These are phyloP conservation scores for Tetrastigma voinierianum DNA, from an alignment of 164 flowering plant species.

Conservation along the genomic window DNA sequence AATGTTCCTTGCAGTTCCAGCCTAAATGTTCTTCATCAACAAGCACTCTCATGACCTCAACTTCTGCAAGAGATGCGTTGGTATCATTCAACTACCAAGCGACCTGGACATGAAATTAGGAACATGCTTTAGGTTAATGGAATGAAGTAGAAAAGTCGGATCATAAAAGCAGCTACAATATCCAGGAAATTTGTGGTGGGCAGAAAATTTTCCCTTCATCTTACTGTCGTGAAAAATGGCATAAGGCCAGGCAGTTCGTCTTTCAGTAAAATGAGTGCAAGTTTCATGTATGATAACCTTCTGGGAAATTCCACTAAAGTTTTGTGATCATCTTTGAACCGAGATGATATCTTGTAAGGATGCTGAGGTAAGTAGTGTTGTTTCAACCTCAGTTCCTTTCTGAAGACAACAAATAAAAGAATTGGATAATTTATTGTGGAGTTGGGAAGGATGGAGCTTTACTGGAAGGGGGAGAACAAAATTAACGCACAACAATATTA, in stretches of 20 bases:
- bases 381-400: slow-evolving; percentile 58
- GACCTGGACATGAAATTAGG: slow-evolving; percentile 28
- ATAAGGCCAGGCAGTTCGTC: background rate
- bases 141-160: background rate
- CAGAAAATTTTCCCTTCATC: slow-evolving; percentile 1
- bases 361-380: slow-evolving; percentile 66
- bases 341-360: slow-evolving; percentile 60
- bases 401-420: slow-evolving; percentile 17
- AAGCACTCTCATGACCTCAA: slow-evolving; percentile 56
- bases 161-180: background rate
- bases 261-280: background rate
- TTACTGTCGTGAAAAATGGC: background rate
- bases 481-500: background rate
- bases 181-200: background rate
- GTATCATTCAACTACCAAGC: slow-evolving; percentile 66
- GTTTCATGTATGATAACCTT: slow-evolving; percentile 31
- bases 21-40: slow-evolving; percentile 53
- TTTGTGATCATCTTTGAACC: slow-evolving; percentile 48
- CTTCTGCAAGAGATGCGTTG: slow-evolving; percentile 54
- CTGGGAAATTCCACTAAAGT: slow-evolving; percentile 45
- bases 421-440: background rate
- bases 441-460: background rate
- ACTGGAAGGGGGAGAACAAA: background rate
- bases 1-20: slow-evolving; percentile 57
- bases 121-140: background rate